Evolutionary conservation across 1,139 yeast species (phyloP), one percentile per base, ranked within the genome.

Genomic region (Pichia sp.): DNA sequence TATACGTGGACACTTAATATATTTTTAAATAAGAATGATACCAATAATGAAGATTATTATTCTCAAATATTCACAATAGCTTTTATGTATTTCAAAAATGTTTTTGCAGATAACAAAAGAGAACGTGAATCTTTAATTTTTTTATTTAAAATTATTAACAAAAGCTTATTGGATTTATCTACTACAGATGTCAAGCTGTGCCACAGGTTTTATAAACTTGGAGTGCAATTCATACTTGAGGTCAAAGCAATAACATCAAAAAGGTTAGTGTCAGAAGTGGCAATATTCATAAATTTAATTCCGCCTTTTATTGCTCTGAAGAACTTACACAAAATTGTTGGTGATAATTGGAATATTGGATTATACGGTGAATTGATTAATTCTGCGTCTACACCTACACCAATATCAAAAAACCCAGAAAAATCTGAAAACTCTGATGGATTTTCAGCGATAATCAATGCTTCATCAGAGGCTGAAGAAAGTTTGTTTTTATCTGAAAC

Each of bases 61-160:
- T 48, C 49, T 12, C 59, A 55, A 35, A 35, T 70, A 3, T 48
- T 65, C 4, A 51, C 52, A 2, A 41, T 69, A 5, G 44, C 69
- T 10, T 48, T 53, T 11, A 48, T 50, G 7, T 60, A 51, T 39
- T 52, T 50, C 23, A 37, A 45, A 10, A 48, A 51, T 34, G 30
- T 47, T 6, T 59, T 59, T 37, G 29, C 41, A 2, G 42, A 38
- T 3, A 51, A 48, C 4, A 56, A 55, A 42, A 52, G 54, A 30
- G 63, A 58, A 40, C 47, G 59, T 3, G 54, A 51, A 32, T 44
- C 55, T 6, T 40, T 58, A 25, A 49, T 57, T 6, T 25, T 54
- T 5, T 49, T 69, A 2, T 63, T 73, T 43, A 47, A 60, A 55
- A 61, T 74, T 16, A 59, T 73, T 29, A 74, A 73, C 52, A 66